Evolutionary conservation across 345 rosid genomes (phyloP).

Genomic region (Acer yangbiense): DNA sequence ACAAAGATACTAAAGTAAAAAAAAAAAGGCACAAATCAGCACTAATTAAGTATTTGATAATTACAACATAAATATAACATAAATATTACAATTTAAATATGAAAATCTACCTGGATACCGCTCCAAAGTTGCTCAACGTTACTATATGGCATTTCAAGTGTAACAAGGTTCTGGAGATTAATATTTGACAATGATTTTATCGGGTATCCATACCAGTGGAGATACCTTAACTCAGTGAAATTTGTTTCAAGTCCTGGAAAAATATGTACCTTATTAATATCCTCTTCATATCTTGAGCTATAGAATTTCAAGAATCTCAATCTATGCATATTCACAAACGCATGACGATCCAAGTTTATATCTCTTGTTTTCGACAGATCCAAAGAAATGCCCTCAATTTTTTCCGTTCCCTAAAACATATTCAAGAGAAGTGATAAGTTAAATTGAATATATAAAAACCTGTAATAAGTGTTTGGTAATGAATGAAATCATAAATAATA

Average conservation of each 20-base stretch:
- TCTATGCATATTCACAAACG: not conserved
- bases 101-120: not conserved
- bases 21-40: too few species aligned
- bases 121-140: constrained; percentile 11
- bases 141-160: constrained; percentile 10
- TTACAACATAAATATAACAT: not conserved
- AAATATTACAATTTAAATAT: not conserved
- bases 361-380: constrained; percentile 5
- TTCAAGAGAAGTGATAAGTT: not conserved
- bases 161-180: not conserved
- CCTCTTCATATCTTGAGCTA: too few species aligned
- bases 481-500: too few species aligned
- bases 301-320: constrained; percentile 15
- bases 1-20: not conserved
- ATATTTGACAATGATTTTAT: not conserved
- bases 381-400: constrained; percentile 10
- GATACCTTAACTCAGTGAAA: not conserved
- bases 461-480: too few species aligned
- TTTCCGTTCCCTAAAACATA: not conserved
- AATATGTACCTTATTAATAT: not conserved
- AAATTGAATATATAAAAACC: not conserved
- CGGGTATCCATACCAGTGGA: constrained; percentile 26
- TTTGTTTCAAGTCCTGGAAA: not conserved
- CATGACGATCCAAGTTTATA: not conserved
- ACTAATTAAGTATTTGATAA: too few species aligned